Percentiles rank a stretch among this genome's conserved stretches.
Conservation (phyloP, 1,284 basidiomycete genomes). For the Cryptococcus sp. region DNA sequence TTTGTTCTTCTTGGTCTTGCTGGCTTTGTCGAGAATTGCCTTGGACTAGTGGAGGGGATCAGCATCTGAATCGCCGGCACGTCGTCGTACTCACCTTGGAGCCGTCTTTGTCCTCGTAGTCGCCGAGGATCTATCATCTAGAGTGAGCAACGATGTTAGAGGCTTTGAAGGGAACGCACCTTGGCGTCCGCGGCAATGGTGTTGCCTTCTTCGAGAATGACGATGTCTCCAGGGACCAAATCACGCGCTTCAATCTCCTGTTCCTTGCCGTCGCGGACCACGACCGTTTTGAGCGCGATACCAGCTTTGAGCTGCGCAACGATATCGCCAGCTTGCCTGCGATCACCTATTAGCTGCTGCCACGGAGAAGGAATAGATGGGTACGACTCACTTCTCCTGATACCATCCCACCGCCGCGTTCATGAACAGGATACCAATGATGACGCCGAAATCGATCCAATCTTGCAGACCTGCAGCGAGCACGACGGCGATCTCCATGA, state of each 20-base stretch:
- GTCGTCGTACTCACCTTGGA: constrained; percentile 35
- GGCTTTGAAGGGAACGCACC: constrained; percentile 21
- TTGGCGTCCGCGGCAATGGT: constrained; percentile 61
- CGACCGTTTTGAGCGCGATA: constrained; percentile 58
- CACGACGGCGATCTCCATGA: constrained; percentile 62
- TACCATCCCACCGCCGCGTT: constrained; percentile 64
- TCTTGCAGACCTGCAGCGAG: constrained; percentile 61
- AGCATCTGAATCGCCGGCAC: no score
- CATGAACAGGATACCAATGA: constrained; percentile 54
- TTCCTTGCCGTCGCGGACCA: constrained; percentile 58
- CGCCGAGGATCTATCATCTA: constrained; percentile 55
- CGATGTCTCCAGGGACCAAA: constrained; percentile 61
- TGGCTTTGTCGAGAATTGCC: constrained; percentile 25
- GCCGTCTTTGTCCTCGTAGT: constrained; percentile 56
- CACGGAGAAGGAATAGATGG: neutral
- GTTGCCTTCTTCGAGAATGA: constrained; percentile 57
- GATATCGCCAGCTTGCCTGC: constrained; percentile 47
- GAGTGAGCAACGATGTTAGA: constrained; percentile 18
- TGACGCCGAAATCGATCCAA: constrained; percentile 63
- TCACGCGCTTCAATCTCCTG: constrained; percentile 60
- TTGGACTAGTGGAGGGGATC: constrained; percentile 17
- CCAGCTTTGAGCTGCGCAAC: constrained; percentile 60
- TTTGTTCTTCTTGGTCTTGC: constrained; percentile 18
- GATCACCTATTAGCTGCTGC: constrained; percentile 1
- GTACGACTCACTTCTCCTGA: constrained; percentile 57